Evolutionary conservation across 805 yeast species (phyloP).

Genomic region (Candida nitratophila): DNA sequence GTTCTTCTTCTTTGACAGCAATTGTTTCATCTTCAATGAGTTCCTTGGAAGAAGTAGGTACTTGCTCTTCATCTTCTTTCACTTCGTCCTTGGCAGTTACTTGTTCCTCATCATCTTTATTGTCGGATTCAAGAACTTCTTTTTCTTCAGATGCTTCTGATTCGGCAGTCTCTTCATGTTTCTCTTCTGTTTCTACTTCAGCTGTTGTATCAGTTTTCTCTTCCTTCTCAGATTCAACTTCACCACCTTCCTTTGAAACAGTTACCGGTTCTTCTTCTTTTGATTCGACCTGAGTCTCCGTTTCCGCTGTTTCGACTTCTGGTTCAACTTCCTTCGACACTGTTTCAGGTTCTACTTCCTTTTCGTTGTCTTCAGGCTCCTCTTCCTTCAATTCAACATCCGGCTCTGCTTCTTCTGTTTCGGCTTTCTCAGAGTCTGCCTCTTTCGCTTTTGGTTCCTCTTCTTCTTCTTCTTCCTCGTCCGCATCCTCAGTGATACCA

Average conservation of each 20-base stretch:
- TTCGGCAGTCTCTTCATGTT: too few relatives aligned
- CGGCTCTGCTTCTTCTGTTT: not conserved
- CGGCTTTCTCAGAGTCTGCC: slow-evolving; percentile 1
- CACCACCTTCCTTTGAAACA: too few relatives aligned
- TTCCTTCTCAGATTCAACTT: slow-evolving; percentile 1
- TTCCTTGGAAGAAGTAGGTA: not conserved
- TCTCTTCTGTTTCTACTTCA: too few relatives aligned
- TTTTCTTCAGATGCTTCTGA: slow-evolving; percentile 7
- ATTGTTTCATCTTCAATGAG: slow-evolving; percentile 4
- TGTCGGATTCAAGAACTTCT: slow-evolving; percentile 3
- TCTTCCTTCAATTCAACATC: not conserved
- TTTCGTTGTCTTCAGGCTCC: not conserved
- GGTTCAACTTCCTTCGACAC: not conserved
- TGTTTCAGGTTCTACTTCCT: not conserved
- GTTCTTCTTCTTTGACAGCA: slow-evolving; percentile 5
- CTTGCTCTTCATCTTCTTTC: slow-evolving; percentile 2
- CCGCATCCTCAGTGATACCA: slow-evolving; percentile 14
- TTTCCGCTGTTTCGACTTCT: slow-evolving; percentile 2
- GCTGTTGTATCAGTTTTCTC: not conserved
- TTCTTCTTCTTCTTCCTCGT: slow-evolving; percentile 6
- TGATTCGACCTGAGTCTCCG: slow-evolving; percentile 3
- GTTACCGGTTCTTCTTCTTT: not conserved
- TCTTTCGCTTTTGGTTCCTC: slow-evolving; percentile 3
- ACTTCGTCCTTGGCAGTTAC: not conserved
- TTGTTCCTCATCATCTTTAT: slow-evolving; percentile 1